Percentiles rank a stretch among this genome's conserved stretches.
These are phyloP conservation scores for Kalanchoe fedtschenkoi DNA, from an alignment of 164 flowering plant species.

Conservation along the genomic window DNA sequence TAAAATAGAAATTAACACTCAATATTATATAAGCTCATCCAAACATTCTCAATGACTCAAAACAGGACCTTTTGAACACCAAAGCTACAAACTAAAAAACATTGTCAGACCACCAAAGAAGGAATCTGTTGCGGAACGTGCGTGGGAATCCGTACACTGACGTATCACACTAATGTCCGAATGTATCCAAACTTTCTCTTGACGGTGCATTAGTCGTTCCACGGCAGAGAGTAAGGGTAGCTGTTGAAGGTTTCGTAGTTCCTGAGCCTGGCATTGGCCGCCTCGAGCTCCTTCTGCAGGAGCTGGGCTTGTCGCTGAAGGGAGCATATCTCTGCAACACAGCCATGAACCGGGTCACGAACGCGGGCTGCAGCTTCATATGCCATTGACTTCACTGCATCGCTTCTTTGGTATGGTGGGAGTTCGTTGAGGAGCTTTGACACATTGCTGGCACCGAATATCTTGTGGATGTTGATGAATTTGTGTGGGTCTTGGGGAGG, in stretches of 20 bases:
- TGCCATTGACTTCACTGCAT: constrained; percentile 66
- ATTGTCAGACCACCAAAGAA: not conserved
- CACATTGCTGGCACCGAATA: constrained; percentile 74
- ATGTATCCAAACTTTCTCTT: not conserved
- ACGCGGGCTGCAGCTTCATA: constrained; percentile 68
- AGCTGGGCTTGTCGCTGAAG: constrained; percentile 60
- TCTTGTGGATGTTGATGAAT: constrained; percentile 64
- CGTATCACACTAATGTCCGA: not conserved
- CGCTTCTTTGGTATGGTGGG: constrained; percentile 63
- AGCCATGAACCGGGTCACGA: constrained; percentile 68
- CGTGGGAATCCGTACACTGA: not conserved
- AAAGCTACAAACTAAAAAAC: not conserved
- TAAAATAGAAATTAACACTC: too few species aligned
- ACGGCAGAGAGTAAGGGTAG: constrained; percentile 26
- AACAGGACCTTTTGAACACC: not conserved
- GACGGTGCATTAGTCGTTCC: constrained; percentile 17
- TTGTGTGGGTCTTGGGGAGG: constrained; percentile 76
- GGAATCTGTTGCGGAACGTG: not conserved
- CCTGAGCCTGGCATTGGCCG: constrained; percentile 52
- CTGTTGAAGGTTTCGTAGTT: constrained; percentile 26
- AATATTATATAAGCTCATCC: too few species aligned
- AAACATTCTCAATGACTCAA: too few species aligned
- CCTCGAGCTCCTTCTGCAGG: constrained; percentile 58
- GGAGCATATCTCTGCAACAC: constrained; percentile 60
- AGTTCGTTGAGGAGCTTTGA: constrained; percentile 67